A percentile compares a stretch with the other conserved stretches of the same genome.
Evolutionary conservation across 1,139 yeast genomes (phyloP).

Genomic region (Saccharomyces hybrid): DNA sequence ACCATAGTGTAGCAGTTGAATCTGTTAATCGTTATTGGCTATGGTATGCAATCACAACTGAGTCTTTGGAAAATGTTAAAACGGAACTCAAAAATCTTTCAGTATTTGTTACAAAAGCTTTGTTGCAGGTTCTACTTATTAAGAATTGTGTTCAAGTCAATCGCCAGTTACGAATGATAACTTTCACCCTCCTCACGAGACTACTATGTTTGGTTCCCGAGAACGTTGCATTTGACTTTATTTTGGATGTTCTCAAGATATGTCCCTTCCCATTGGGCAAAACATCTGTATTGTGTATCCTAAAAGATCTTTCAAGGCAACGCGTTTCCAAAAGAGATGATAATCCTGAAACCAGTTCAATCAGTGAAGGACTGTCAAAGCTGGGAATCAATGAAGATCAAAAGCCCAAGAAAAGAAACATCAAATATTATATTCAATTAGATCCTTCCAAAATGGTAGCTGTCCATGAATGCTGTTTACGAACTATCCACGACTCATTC

Average conservation of each 20-base stretch:
- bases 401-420: background rate
- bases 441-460: slow-evolving; percentile 21
- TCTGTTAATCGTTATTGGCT: slow-evolving; percentile 41
- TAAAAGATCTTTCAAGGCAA: slow-evolving; percentile 46
- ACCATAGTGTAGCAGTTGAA: slow-evolving; percentile 30
- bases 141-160: slow-evolving; percentile 32
- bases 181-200: slow-evolving; percentile 48
- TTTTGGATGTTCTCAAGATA: slow-evolving; percentile 53
- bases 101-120: slow-evolving; percentile 33
- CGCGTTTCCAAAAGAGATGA: slow-evolving; percentile 26
- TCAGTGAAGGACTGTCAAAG: slow-evolving; percentile 11
- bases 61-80: slow-evolving; percentile 29
- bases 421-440: slow-evolving; percentile 13
- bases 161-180: slow-evolving; percentile 25
- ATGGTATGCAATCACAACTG: slow-evolving; percentile 34
- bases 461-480: slow-evolving; percentile 18
- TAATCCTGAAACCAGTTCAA: background rate
- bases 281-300: slow-evolving; percentile 54
- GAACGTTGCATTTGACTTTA: slow-evolving; percentile 48
- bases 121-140: slow-evolving; percentile 40
- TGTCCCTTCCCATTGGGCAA: slow-evolving; percentile 62
- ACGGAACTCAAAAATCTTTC: slow-evolving; percentile 26
- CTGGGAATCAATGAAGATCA: slow-evolving; percentile 9
- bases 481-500: slow-evolving; percentile 11
- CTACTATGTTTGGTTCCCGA: slow-evolving; percentile 53